Evolutionary conservation across 2,329 filamentous ascomycete genomes (phyloP).

Genomic region (Fusarium caatingaense): DNA sequence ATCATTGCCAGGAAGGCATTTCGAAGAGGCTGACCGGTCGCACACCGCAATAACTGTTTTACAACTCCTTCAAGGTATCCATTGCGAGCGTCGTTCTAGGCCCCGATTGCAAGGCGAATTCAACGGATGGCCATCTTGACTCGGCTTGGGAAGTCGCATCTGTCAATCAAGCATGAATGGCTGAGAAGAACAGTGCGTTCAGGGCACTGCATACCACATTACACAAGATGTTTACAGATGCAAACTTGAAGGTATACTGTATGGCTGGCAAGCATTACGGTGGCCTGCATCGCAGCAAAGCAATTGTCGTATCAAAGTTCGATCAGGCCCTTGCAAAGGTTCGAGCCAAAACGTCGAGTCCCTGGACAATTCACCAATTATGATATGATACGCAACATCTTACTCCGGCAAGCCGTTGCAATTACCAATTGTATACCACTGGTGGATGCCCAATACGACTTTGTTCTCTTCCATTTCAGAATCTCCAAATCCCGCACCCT

Average conservation of each 20-base stretch:
- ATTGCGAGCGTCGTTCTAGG: constrained; percentile 5
- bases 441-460: constrained; percentile 33
- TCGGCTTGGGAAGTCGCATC: constrained; percentile 5
- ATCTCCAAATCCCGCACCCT: constrained; percentile 28
- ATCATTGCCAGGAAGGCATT: constrained; percentile 29
- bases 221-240: constrained; percentile 10
- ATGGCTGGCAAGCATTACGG: neutral
- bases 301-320: constrained; percentile 30
- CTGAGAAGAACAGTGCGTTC: constrained; percentile 13
- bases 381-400: constrained; percentile 15
- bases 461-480: constrained; percentile 3
- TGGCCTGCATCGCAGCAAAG: constrained; percentile 10
- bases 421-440: constrained; percentile 16
- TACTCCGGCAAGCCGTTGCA: neutral
- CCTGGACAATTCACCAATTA: constrained; percentile 12
- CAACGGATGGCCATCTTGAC: constrained; percentile 14
- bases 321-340: neutral
- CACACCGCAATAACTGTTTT: constrained; percentile 1
- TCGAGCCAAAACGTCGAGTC: constrained; percentile 6
- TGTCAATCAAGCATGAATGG: constrained; percentile 19
- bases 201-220: constrained; percentile 10
- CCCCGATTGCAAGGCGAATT: constrained; percentile 26
- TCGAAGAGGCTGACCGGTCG: constrained; percentile 36
- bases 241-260: constrained; percentile 9
- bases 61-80: constrained; percentile 7